Percentiles rank a stretch among this genome's conserved stretches.
These are phyloP conservation scores for Penicillium sp. DNA, from an alignment of 2,329 filamentous ascomycete species.

Conservation along the genomic window DNA sequence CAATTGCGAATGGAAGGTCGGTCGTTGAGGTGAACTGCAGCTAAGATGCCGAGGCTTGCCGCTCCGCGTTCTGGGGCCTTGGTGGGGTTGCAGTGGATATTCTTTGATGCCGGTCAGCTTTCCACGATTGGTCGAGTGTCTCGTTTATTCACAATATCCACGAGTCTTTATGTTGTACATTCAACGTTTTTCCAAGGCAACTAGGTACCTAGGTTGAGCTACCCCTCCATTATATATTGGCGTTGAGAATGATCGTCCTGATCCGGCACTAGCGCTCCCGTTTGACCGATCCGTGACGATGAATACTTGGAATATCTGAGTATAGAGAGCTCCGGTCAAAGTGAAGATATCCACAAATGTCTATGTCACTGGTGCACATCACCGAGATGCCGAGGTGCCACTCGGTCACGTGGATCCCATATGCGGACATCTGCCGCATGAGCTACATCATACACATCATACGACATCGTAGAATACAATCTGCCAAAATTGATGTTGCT, in stretches of 20 bases:
- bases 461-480: background rate
- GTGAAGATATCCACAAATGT: background rate
- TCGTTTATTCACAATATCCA: background rate
- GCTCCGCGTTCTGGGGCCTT: background rate
- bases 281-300: constrained; percentile 16
- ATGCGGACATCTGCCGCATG: background rate
- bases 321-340: background rate
- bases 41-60: constrained; percentile 16
- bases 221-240: constrained; percentile 5
- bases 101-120: background rate
- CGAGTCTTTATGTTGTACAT: background rate
- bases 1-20: background rate
- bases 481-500: background rate
- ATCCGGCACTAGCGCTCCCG: constrained; percentile 24
- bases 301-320: constrained; percentile 1
- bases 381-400: background rate
- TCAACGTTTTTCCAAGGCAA: background rate
- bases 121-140: background rate
- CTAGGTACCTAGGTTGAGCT: background rate
- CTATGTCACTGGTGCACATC: background rate
- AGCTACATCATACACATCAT: background rate
- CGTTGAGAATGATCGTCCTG: constrained; percentile 6
- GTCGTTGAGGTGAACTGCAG: background rate
- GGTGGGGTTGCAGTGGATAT: background rate
- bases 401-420: constrained; percentile 7